A percentile compares a stretch with the other conserved stretches of the same genome.
Evolutionary conservation across 352 stramenopile species (phyloP).

Genomic region (Lagenidium giganteum): DNA sequence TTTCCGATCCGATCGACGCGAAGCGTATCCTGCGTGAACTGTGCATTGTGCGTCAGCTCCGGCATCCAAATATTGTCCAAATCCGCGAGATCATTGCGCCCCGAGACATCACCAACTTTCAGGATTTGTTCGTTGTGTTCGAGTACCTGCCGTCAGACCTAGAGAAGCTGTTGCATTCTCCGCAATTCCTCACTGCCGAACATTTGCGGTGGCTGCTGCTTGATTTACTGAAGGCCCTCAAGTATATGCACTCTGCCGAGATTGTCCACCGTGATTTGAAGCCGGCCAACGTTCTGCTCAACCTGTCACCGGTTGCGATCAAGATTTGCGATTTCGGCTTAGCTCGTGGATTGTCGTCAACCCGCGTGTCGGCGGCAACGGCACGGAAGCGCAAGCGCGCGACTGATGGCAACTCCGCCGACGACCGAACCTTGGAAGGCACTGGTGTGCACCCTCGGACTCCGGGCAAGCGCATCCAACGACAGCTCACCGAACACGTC

Average conservation of each 20-base stretch:
- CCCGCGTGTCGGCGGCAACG: conserved; percentile 33
- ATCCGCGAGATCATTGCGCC: conserved; percentile 85
- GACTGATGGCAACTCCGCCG: conserved; percentile 30
- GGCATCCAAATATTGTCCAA: conserved; percentile 85
- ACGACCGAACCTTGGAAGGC: conserved; percentile 58
- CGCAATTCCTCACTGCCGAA: conserved; percentile 80
- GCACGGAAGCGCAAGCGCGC: conserved; percentile 64
- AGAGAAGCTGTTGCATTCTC: conserved; percentile 82
- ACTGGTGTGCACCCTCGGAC: conserved; percentile 70
- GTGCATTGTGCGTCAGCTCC: conserved; percentile 78
- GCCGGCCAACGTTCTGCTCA: conserved; percentile 84
- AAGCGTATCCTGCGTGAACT: conserved; percentile 84
- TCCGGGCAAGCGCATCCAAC: conserved; percentile 73
- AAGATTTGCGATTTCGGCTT: conserved; percentile 87
- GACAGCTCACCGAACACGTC: conserved; percentile 93
- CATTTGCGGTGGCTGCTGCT: conserved; percentile 82
- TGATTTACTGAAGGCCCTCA: conserved; percentile 82
- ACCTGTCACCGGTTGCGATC: conserved; percentile 79
- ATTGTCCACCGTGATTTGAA: conserved; percentile 89
- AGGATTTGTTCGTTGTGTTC: conserved; percentile 84
- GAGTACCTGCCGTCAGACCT: conserved; percentile 82
- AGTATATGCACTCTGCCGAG: conserved; percentile 88
- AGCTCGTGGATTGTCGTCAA: conserved; percentile 62
- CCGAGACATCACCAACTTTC: conserved; percentile 61
- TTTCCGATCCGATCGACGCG: conserved; percentile 82